Evolutionary conservation across 352 stramenopile species (phyloP).

Genomic region (Globisporangium megalacanthum): DNA sequence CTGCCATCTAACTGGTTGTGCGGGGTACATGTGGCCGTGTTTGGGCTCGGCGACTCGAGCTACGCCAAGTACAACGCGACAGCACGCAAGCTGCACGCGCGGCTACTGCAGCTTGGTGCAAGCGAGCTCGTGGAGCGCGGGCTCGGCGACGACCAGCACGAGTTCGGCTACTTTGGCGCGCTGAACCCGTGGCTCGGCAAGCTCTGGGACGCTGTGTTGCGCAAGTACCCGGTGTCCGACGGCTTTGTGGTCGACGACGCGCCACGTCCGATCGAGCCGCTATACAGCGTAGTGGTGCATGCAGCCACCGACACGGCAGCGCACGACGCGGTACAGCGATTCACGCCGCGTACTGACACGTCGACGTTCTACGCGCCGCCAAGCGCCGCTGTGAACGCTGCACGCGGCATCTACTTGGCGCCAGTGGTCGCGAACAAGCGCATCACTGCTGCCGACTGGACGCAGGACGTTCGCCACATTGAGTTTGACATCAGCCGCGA

Average conservation of each 20-base stretch:
- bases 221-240: constrained; percentile 38
- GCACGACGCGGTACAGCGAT: constrained; percentile 6
- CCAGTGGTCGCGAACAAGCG: constrained; percentile 56
- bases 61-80: constrained; percentile 93
- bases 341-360: constrained; percentile 22
- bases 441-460: constrained; percentile 66
- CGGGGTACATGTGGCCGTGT: constrained; percentile 78
- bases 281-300: constrained; percentile 40
- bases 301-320: background rate
- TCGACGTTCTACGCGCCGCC: constrained; percentile 65
- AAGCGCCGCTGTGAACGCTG: constrained; percentile 27
- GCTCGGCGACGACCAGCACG: constrained; percentile 87
- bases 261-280: constrained; percentile 39
- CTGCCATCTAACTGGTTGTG: constrained; percentile 62
- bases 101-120: constrained; percentile 84
- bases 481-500: constrained; percentile 45
- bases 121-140: constrained; percentile 67
- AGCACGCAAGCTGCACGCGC: constrained; percentile 74
- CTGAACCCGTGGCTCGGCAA: constrained; percentile 77
- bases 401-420: constrained; percentile 43
- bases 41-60: constrained; percentile 89
- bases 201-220: constrained; percentile 55
- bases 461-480: constrained; percentile 77
- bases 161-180: constrained; percentile 81
- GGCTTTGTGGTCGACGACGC: constrained; percentile 65